phyloP scores from a whole-genome alignment of 176 grass and related monocot species.

The Rhipidocladum racemiflorum region DNA sequence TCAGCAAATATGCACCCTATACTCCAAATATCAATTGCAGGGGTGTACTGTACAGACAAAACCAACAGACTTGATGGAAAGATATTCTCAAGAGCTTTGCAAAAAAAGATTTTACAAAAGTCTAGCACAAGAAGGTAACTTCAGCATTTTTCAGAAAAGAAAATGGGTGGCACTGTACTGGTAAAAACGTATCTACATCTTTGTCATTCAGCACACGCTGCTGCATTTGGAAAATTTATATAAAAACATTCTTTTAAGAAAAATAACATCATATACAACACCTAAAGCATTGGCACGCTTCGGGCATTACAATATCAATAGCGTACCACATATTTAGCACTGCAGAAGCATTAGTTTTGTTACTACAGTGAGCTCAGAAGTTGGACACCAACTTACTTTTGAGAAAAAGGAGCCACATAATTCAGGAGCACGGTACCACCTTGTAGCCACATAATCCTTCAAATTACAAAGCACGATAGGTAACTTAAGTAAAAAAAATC shows the following conservation, averaged over 20 bases:
- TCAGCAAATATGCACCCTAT: conserved; percentile 96
- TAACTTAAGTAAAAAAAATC: conserved; percentile 29
- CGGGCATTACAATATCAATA: conserved; percentile 4
- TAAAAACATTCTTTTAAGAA: background rate
- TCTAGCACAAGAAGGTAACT: conserved; percentile 9
- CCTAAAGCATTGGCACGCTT: background rate
- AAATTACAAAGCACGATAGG: conserved; percentile 24
- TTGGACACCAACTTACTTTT: conserved; percentile 61
- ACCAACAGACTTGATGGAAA: background rate
- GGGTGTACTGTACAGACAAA: conserved; percentile 58
- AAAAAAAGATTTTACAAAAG: background rate
- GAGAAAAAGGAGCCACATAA: conserved; percentile 94
- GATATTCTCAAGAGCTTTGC: conserved; percentile 12
- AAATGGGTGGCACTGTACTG: background rate
- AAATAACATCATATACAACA: background rate
- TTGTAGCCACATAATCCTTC: conserved; percentile 98
- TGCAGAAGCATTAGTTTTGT: background rate
- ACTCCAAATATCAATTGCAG: conserved; percentile 88
- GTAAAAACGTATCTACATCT: background rate
- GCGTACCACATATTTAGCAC: background rate
- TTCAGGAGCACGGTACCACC: conserved; percentile 97
- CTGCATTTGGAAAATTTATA: background rate
- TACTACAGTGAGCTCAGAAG: conserved; percentile 3
- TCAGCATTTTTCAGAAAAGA: background rate
- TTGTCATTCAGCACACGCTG: conserved; percentile 1